Evolutionary conservation across 176 grass and related monocot species (phyloP), one percentile per base, ranked within the genome.

Genomic region (Aegilops longissima): DNA sequence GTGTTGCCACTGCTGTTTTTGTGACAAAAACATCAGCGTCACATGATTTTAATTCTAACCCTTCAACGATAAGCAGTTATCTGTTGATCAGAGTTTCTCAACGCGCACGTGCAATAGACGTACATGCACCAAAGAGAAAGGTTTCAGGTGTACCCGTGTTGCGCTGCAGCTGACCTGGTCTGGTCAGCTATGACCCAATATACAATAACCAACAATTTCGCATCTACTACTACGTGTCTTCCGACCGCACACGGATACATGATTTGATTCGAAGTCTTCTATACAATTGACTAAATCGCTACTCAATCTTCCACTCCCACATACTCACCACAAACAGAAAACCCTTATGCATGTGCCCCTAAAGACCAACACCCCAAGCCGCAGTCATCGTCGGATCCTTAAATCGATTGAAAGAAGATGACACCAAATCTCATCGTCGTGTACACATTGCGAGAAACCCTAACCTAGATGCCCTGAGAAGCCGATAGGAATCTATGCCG

Each of bases 111-210:
- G 89, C 76, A 52, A 44, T 30, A 3, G 25, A 25, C 21, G 33
- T 76, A 30, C 8, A 42, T 58, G 18, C 18, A 76, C 30, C 44
- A 59, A 38, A 33, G 5, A 20, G 0, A 3, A 6, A 13, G 8
- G 36, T 76, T 84, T 84, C 61, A 84, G 68, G 29, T 86, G 47
- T 76, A 67, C 59, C 17, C 31, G 70, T 70, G 76, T 18, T 77
- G 81, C 38, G 6, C 81, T 77, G 85, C 70, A 51, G 62, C 49
- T 85, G 89, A 87, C 85, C 62, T 64, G 52, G 20, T 85, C 38
- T 70, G 38, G 76, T 74, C 76, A 80, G 27, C 51, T 35, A 76
- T 36, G 24, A 6, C 3, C 24, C 10, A 23, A 6, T 70, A 6
- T 70, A 64, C 20, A 34, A 64, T 39, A 61, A 67, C 40, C 20